Evolutionary conservation across 129 eudicot species (phyloP), one percentile per base, ranked within the genome.

Genomic region (Cynara cardunculus): DNA sequence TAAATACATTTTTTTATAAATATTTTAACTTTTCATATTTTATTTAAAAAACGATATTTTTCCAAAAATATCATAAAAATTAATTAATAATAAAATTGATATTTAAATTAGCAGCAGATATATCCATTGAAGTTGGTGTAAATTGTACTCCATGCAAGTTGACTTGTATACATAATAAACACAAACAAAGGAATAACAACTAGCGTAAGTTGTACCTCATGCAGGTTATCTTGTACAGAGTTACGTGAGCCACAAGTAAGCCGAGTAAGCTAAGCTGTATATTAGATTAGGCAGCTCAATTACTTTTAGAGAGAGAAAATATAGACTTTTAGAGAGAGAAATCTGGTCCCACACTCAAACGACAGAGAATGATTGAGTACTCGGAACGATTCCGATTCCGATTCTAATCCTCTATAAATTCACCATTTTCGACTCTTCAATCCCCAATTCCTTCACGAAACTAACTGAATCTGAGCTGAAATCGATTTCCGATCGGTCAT

Each of bases 241-340:
- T 71, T 77, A 72, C 86, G 83, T 83, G 83, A 72, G 79, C 61
- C 79, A 72, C 86, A 83, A 78, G 82, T 83, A 78, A 83, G 69
- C 79, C 56, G 74, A 30, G 41, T 71, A 61, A 61, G 73, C 71
- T 21, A 76, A 79, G 62, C 81, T 77, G 81, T 24, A 32, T 61
- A 37, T 19, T 62, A 72, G 49, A 73, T 81, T 81, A 81, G 84
- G 80, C 80, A 74, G 62, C 80, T 70, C 71, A 76, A 70, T 83
- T 25, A 83, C 86, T 83, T 82, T 68, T 44, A 83, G 72, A 78
- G 75, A 77, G 74, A 49, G 62, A 49, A 49, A 49, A 49, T 0
- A 49, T 18, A 49, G 21, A 49, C 62, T 49, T 49, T 18, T 49
- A 49, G 62, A 49, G 62, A 83, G 66, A 78, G 65, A 66, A 78